Base-by-base conservation (phyloP, 495 filamentous ascomycete species). In the Lophium mytilinum region DNA sequence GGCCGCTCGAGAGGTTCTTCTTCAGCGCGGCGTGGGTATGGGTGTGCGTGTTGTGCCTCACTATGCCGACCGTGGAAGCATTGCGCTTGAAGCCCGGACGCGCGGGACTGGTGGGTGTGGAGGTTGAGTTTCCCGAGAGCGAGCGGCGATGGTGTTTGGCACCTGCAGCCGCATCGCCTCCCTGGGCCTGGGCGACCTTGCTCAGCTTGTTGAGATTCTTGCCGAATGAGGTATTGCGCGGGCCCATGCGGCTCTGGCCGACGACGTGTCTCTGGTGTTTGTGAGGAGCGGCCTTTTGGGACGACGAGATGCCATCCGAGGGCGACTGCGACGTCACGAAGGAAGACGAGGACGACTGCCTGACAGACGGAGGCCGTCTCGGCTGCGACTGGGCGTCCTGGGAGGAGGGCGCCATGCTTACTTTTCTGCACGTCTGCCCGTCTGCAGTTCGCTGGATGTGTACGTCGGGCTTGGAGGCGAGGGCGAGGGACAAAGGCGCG, bases 1-100 rank as follows among this genome's bases (percentile, higher is more conserved):
- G 68, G 4, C 66, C 64, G 56, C 66, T 68, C 18, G 65, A 68
- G 35, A 66, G 57, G 48, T 72, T 72, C 63, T 72, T 72, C 62
- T 66, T 68, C 19, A 72, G 42, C 39, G 58, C 62, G 11, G 69
- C 55, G 21, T 60, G 47, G 15, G 61, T 55, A 17, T 45, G 42
- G n/a, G 59, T 39, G 39, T 61, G 53, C 19, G 61, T 56, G 1
- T 37, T 34, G n/a, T 65, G 63, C 41, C 63, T 61, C 49, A 61
- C 52, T 35, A 70, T 60, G 35, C 46, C 66, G 42, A 58, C 51
- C n/a, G 68, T 56, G 41, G 68, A 70, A n/a, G 66, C 63, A 63
- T 70, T 68, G 56, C 68, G 68, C 53, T 68, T 68, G 53, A 64
- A 55, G 53, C 57, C 55, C 33, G 56, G 66, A 34, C 66, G 63